These are phyloP conservation scores for Erythrobasidium hasegawianum DNA, from an alignment of 1,284 basidiomycete genomes.

Conservation along the genomic window DNA sequence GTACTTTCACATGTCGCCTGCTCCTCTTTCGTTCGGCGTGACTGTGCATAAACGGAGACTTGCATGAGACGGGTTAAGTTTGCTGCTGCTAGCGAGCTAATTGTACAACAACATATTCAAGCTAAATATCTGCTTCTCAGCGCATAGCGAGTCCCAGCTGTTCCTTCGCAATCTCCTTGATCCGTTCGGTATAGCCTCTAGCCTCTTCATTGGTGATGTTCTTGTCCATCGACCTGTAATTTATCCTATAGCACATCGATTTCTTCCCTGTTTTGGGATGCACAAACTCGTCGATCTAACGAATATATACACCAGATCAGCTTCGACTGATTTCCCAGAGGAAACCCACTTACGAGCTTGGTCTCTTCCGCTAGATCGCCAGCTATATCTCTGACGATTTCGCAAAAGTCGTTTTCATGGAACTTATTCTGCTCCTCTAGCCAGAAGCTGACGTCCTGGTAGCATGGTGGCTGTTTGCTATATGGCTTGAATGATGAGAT, in stretches of 20 bases:
- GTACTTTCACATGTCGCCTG: no score
- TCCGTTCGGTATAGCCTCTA: slow-evolving; percentile 18
- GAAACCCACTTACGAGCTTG: slow-evolving; percentile 64
- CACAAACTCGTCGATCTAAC: slow-evolving; percentile 86
- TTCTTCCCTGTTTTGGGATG: slow-evolving; percentile 81
- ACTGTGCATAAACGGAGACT: no score
- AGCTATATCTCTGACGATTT: slow-evolving; percentile 84
- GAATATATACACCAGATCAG: background rate
- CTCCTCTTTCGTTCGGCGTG: no score
- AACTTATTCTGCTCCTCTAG: slow-evolving; percentile 53
- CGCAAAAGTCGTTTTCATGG: slow-evolving; percentile 96
- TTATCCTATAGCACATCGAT: slow-evolving; percentile 85
- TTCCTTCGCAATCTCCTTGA: slow-evolving; percentile 4
- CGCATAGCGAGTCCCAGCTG: slow-evolving; percentile 28
- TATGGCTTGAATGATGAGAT: slow-evolving; percentile 80
- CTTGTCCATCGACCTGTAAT: slow-evolving; percentile 90
- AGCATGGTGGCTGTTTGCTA: slow-evolving; percentile 81
- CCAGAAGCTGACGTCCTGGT: slow-evolving; percentile 93
- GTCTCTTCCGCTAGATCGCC: slow-evolving; percentile 92
- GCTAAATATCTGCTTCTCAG: no score
- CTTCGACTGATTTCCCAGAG: no score
- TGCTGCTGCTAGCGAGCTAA: no score
- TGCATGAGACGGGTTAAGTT: no score
- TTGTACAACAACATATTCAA: no score
- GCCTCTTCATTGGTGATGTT: slow-evolving; percentile 28